Evolutionary conservation across 805 yeast genomes (phyloP), one percentile per base, ranked within the genome.

Genomic region (Saturnispora ahearnii): DNA sequence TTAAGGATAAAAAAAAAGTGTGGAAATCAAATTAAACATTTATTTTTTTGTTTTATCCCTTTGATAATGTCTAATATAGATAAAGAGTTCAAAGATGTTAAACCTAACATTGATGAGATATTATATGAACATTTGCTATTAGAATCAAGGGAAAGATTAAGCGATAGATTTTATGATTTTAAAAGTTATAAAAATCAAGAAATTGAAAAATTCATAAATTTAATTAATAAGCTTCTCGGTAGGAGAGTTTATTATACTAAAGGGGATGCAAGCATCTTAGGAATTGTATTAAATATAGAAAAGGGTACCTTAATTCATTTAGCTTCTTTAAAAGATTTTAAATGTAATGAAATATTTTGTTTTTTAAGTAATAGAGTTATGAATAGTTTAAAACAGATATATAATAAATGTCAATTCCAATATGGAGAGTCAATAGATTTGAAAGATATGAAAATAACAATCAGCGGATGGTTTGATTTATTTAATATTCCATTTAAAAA

Each of bases 231-330:
- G 12, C 22, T 15, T 18, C 10, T 53, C 8, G 53, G 52, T 15
- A 45, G 38, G 26, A 41, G 12, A 22, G 41, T 49, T 10, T 53
- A 53, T 43, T 29, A 12, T 32, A 47, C 52, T 9, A n/a, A 22
- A 4, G 13, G 15, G 15, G 45, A 43, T 7, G 24, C 48, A 8
- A 7, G 32, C 21, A 33, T 31, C 3, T 26, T 53, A 29, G 56
- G 56, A 9, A 51, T 53, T 28, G 44, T 53, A 7, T 26, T 53
- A 26, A 53, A 51, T 47, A n/a, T 44, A 18, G 52, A 53, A 32
- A 43, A 42, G 15, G 56, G 56, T 7, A 46, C 33, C 15, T 29
- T 53, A 11, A 37, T 53, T 22, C 54, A 53, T 41, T 4, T 53
- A 6, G 47, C 42, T 12, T 51, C 54, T 4, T 41, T 45, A 3